Evolutionary conservation across 2,329 filamentous ascomycete genomes (phyloP), one percentile per base, ranked within the genome.

Genomic region (Verticillium nubilum): DNA sequence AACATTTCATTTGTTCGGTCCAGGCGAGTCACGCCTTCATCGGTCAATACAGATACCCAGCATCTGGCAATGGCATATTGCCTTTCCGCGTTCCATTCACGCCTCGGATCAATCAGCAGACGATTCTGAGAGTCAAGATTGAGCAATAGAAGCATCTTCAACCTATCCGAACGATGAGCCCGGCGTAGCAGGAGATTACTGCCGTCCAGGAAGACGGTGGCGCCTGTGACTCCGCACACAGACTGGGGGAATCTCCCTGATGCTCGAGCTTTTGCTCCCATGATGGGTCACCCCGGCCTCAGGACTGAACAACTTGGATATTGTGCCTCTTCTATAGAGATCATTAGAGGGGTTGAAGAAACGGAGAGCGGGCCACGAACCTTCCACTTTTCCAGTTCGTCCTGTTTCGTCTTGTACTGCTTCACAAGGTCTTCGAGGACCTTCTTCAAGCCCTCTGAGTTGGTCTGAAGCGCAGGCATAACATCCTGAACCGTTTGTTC

Each of bases 351-450:
- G 5, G n/a, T 4, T 7, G n/a, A n/a, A 2, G 28, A 25, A n/a
- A 4, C 23, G 25, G 23, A 37, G 27, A n/a, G 9, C n/a, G 19
- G 31, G 52, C 7, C 15, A 70, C 86, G 60, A 77, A 96, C 94
- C 91, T 99, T 99, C 95, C 95, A 99, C 75, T 89, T 93, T 73
- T 99, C 94, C 81, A 99, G 85, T 72, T 99, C 95, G 50, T 92
- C 87, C 74, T 99, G 93, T 77, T 97, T 96, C 31, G 81, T 78
- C 80, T 96, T 96, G 82, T 98, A 98, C 77, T 97, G 92, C 83
- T 97, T 97, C 66, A 98, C 85, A 64, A 99, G 78, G 73, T 97
- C 94, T 64, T 97, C 93, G 59, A 98, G 80, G 29, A 98, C 92
- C 77, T 97, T 96, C 77, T 90, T 95, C 71, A 99, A 73, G 1